Base-by-base conservation (phyloP, 176 grass and related monocot species). In the Zoysia japonica region DNA sequence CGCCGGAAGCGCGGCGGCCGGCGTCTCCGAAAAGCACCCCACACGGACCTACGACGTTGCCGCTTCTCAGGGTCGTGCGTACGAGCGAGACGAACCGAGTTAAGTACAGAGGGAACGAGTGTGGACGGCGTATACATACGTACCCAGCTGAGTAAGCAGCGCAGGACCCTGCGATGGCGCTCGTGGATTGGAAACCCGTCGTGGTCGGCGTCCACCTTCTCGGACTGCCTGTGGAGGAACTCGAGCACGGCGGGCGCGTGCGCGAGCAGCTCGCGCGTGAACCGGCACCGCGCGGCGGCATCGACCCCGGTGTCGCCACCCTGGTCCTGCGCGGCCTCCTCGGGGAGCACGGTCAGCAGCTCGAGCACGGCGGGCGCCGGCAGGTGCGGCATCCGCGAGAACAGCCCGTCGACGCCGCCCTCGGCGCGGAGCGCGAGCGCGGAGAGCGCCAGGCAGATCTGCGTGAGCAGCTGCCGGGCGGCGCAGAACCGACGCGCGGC, bases 111-210 rank as follows among this genome's bases (percentile, higher is more conserved):
- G 46, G 19, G 20, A 40, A 49, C 49, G 9, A 39, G 41, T 13
- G 57, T 3, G 43, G 36, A 47, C 37, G 46, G 47, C 16, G 49
- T 6, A 45, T 5, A 19, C 13, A 20, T 73, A 68, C 80, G 73
- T 83, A 99, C 96, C 96, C 90, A 99, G 77, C 92, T 99, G 65
- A 99, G 85, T 55, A 95, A 80, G 72, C 96, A 93, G 53, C 82
- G 85, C n/a, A 99, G 77, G 68, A 99, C 82, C 71, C 83, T 91
- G 54, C 81, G 82, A 83, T 84, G 87, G 57, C 72, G 88, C 86
- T 95, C 89, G 62, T 88, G 80, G 53, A 81, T 75, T 10, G 82
- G 79, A 55, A 88, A 52, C 53, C 74, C 90, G 69, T 98, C 80
- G 40, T 87, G 81, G 14, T 79, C 84, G 9, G 78, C 47, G 44